Percentiles rank a stretch among this genome's conserved stretches.
Conservation (phyloP, 1,139 yeast genomes). For the Kodamaea anthophila region DNA sequence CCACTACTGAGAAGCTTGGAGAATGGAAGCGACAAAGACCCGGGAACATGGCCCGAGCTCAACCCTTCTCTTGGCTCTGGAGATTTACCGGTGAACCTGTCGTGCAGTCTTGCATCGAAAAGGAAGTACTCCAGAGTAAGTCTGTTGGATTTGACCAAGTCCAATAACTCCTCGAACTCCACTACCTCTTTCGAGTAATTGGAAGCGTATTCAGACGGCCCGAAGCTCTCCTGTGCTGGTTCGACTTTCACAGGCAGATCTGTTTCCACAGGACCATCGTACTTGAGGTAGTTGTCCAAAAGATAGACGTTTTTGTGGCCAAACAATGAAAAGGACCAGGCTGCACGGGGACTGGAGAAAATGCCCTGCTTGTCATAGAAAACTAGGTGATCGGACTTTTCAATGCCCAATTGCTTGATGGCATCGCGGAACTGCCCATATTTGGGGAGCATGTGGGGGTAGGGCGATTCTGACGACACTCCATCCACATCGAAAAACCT, state of each 20-base stretch:
- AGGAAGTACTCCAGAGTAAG: conserved; percentile 46
- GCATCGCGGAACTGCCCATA: conserved; percentile 46
- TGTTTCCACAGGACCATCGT: conserved; percentile 28
- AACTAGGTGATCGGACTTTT: conserved; percentile 54
- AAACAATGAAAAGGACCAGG: conserved; percentile 78
- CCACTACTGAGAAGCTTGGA: conserved; percentile 46
- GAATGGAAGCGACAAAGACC: conserved; percentile 75
- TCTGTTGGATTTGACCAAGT: conserved; percentile 45
- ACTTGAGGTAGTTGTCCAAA: conserved; percentile 62
- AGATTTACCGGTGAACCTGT: conserved; percentile 67
- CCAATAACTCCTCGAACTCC: conserved; percentile 55
- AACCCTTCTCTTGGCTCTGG: conserved; percentile 89
- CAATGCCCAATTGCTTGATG: conserved; percentile 44
- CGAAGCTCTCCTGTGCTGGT: conserved; percentile 11
- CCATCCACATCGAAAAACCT: conserved; percentile 78
- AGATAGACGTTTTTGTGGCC: conserved; percentile 66
- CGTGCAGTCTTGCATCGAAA: conserved; percentile 77
- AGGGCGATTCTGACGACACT: conserved; percentile 49
- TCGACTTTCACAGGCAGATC: conserved; percentile 2
- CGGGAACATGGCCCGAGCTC: conserved; percentile 84
- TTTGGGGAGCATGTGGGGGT: conserved; percentile 88
- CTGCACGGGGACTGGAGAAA: conserved; percentile 84
- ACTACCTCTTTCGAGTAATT: conserved; percentile 47
- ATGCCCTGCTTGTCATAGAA: conserved; percentile 82
- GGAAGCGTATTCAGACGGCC: conserved; percentile 17